phyloP scores from a whole-genome alignment of 441 rosid genomes.

The Dalechampia spathulata region DNA sequence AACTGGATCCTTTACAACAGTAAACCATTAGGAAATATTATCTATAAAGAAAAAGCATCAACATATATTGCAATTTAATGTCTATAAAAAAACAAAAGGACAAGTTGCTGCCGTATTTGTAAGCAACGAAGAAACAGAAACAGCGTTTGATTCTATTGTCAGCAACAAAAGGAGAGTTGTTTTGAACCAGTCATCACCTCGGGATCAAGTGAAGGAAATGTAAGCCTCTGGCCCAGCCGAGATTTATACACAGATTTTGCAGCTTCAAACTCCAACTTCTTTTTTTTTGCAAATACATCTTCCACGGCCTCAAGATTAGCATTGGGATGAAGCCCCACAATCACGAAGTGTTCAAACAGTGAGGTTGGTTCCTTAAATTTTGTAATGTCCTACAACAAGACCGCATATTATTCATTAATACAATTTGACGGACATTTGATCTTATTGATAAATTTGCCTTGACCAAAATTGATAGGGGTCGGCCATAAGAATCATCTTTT shows the following conservation, averaged over 20 bases:
- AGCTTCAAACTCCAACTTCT: slow-evolving; percentile 73
- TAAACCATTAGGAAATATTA: not conserved
- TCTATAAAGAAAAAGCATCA: slow-evolving; percentile 2
- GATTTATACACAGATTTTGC: slow-evolving; percentile 47
- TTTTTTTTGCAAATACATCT: slow-evolving; percentile 75
- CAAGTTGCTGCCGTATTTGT: not conserved
- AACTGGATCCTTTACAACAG: not conserved
- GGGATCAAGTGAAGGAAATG: slow-evolving; percentile 65
- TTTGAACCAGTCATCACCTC: slow-evolving; percentile 45
- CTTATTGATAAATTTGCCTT: not conserved
- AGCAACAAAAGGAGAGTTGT: slow-evolving; percentile 5
- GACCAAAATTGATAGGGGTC: not conserved
- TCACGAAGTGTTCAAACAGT: slow-evolving; percentile 82
- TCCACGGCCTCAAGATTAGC: slow-evolving; percentile 73
- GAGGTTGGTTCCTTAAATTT: slow-evolving; percentile 72
- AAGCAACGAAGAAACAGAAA: not conserved
- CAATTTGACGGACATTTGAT: not conserved
- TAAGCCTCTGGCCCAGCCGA: slow-evolving; percentile 51
- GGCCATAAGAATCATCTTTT: not conserved
- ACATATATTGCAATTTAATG: not conserved
- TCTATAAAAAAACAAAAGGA: too few relatives aligned
- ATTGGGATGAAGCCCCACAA: slow-evolving; percentile 85
- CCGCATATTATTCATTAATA: slow-evolving; percentile 13
- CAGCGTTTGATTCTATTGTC: not conserved
- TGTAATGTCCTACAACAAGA: slow-evolving; percentile 50